Evolutionary conservation across 768 basidiomycete genomes (phyloP), one percentile per base, ranked within the genome.

Genomic region (Hypsizygus marmoreus): DNA sequence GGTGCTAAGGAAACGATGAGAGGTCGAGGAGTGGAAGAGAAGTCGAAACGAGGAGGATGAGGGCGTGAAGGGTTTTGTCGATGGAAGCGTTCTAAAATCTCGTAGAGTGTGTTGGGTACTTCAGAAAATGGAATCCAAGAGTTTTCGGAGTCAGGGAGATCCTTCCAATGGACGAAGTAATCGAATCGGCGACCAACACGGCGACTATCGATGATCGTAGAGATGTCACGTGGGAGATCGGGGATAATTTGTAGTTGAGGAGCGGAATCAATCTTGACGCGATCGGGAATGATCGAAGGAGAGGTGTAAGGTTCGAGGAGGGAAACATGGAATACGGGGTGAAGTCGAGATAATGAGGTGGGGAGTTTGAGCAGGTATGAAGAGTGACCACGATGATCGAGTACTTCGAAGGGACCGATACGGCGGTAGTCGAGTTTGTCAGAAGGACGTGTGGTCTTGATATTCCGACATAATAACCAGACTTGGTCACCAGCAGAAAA

Each of bases 101-200:
- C 25, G n/a, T 39, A 22, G n/a, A 25, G 24, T 4, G 34, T 28
- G 8, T 33, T 24, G 14, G 43, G 22, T 8, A 52, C 44, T 2
- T 53, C 40, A 10, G 47, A 49, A 11, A 49, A 41, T 1, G 47
- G 47, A 40, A 53, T 37, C 51, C 51, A 53, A 1, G 47, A 53
- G 26, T 53, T 26, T 25, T 53, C 47, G 7, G 38, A 41, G 6
- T 53, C 40, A 0, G 40, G 47, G 4, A 29, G 42, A 19, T 49
- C 19, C 3, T 25, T 3, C 47, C 50, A 51, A 12, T 51, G 44
- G 4, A 51, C 28, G 2, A 42, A 24, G 11, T 51, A 51, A 11
- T 51, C 44, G 25, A 28, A 51, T 3, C 40, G 30, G 1, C 26
- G 24, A 0, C 45, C 45, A 23, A 51, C 17, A 19, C 47, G 46